A percentile compares a stretch with the other conserved stretches of the same genome.
phyloP scores from a whole-genome alignment of 225 moss, liverwort and hornwort genomes.

The Takakia lepidozioides region DNA sequence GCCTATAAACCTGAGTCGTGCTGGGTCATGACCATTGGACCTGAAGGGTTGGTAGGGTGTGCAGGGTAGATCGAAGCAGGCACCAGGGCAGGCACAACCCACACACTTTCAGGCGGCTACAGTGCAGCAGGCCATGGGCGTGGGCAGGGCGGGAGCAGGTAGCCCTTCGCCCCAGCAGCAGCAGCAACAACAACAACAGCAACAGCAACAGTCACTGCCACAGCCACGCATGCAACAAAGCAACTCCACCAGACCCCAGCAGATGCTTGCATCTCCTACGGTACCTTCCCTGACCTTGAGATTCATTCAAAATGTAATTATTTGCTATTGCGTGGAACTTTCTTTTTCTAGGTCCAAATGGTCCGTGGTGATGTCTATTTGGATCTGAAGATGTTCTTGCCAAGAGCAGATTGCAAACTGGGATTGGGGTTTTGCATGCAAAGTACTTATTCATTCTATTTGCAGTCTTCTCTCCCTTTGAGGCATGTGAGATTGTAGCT shows the following conservation, averaged over 20 bases:
- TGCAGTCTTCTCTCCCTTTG: no score
- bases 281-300: no score
- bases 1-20: background rate
- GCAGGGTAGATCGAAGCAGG: conserved; percentile 68
- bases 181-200: conserved; percentile 23
- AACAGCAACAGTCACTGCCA: conserved; percentile 42
- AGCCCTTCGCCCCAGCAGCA: conserved; percentile 30
- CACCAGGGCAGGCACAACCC: conserved; percentile 37
- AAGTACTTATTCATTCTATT: no score
- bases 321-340: no score
- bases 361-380: no score
- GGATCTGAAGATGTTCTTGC: no score
- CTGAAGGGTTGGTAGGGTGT: background rate
- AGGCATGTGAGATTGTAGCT: no score
- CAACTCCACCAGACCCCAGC: conserved; percentile 9
- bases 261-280: conserved; percentile 26
- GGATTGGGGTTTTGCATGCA: no score
- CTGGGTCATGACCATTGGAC: background rate
- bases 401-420: no score
- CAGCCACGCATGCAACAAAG: conserved; percentile 33
- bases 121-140: conserved; percentile 33
- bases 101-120: conserved; percentile 41
- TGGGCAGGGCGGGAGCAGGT: conserved; percentile 38
- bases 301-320: no score
- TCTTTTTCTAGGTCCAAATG: no score